phyloP scores from a whole-genome alignment of 1,284 basidiomycete genomes.

The Pseudozyma thailandica region DNA sequence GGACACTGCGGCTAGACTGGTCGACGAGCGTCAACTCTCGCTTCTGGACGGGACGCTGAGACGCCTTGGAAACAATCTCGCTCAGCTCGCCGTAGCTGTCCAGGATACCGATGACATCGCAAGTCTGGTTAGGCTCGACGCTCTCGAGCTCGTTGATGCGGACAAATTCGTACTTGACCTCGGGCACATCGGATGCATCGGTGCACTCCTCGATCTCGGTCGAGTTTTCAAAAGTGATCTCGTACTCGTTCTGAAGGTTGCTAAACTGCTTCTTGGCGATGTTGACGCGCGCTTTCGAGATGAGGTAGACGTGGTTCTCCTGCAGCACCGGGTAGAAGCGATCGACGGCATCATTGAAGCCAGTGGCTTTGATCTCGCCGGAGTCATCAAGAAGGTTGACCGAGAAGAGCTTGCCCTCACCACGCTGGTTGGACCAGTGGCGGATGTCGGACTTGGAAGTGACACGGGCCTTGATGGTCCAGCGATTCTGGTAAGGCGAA shows the following conservation, averaged over 20 bases:
- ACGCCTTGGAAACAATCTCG: constrained; percentile 65
- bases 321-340: constrained; percentile 83
- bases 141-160: constrained; percentile 61
- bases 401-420: constrained; percentile 95
- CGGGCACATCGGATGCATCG: constrained; percentile 64
- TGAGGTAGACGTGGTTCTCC: constrained; percentile 91
- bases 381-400: constrained; percentile 94
- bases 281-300: constrained; percentile 89
- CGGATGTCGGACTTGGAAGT: constrained; percentile 89
- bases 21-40: constrained; percentile 79
- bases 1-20: constrained; percentile 80
- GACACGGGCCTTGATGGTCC: constrained; percentile 94
- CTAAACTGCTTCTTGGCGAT: constrained; percentile 98
- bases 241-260: constrained; percentile 91
- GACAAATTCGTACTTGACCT: constrained; percentile 67
- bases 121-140: constrained; percentile 69
- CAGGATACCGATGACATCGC: constrained; percentile 64
- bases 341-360: constrained; percentile 88
- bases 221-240: constrained; percentile 82
- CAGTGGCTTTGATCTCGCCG: constrained; percentile 74
- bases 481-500: constrained; percentile 95
- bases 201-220: constrained; percentile 66
- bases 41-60: constrained; percentile 65
- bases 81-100: constrained; percentile 62
- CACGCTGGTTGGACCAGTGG: constrained; percentile 87